Base-by-base conservation (phyloP, 2,329 filamentous ascomycete species). In the Colletotrichum camelliae region DNA sequence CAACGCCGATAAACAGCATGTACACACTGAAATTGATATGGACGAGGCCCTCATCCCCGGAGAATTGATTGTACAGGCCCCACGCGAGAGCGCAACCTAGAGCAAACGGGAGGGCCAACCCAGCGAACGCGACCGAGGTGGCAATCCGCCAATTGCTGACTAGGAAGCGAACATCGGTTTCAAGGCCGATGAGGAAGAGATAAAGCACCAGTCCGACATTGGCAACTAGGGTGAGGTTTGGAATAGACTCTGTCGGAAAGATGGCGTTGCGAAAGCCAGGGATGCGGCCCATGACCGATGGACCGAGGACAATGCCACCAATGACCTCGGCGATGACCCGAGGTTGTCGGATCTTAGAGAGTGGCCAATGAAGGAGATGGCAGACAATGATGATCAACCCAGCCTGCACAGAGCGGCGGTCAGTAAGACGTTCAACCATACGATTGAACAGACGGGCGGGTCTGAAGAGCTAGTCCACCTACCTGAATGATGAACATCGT, bases 231-330 rank as follows among this genome's bases (percentile, higher is more conserved):
- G 87, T 93, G 66, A 98, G 87, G 68, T 93, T 92, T 4, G 95
- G 93, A 83, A 97, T 94, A 3, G 95, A 96, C 1, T 86, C 90
- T 0, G 87, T 81, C 0, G 96, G 95, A 81, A 98, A 98, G 78
- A 98, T 96, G 77, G 93, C 88, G 4, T 88, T 85, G 67, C 91
- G 88, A 86, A 98, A 98, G 52, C 93, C 92, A 1, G 95, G 95
- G 27, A 98, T 95, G 68, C 94, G 92, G 81, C 95, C 95, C 92
- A 98, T 94, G 27, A 97, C 94, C 0, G 96, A 97, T 2, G 96
- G 96, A 5, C 96, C 96, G 2, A 98, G 89, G 48, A 98, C 84
- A 81, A 97, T 95, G 69, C 94, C 95, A n/a, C 94, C 94, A 71
- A 96, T 92, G 74, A 97, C 94, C 85, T 97, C 95, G 66, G 94